These are phyloP conservation scores for Exidia glandulosa DNA, from an alignment of 768 basidiomycete species.

Conservation along the genomic window DNA sequence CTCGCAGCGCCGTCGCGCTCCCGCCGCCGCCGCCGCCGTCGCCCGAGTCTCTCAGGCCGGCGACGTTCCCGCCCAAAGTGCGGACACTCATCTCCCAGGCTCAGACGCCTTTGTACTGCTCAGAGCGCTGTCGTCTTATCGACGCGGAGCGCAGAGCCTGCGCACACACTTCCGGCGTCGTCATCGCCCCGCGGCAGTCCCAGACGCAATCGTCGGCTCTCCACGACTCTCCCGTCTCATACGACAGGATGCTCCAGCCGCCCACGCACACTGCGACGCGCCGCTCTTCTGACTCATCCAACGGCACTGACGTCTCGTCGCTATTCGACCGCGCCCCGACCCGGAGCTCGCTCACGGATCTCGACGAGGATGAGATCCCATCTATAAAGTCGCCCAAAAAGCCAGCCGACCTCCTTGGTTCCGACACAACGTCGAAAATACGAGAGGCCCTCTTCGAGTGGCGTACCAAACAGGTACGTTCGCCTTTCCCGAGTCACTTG, in stretches of 20 bases:
- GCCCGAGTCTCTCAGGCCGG: slow-evolving; percentile 12
- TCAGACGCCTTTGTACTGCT: slow-evolving; percentile 77
- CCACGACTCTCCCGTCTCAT: not conserved
- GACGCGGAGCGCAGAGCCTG: slow-evolving; percentile 31
- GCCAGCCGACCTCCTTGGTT: not conserved
- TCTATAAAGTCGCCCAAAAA: not conserved
- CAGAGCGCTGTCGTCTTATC: slow-evolving; percentile 56
- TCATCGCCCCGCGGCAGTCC: not conserved
- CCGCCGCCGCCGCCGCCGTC: slow-evolving; percentile 14
- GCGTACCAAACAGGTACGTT: not conserved
- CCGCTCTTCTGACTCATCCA: not conserved
- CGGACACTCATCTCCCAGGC: slow-evolving; percentile 69
- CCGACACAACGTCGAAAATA: not conserved
- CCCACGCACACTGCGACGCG: not conserved
- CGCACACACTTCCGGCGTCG: not conserved
- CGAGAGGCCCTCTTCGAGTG: not conserved
- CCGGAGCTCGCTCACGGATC: not conserved
- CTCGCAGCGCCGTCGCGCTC: slow-evolving; percentile 13
- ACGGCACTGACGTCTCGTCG: not conserved
- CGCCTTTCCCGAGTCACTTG: not conserved
- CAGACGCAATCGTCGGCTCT: not conserved
- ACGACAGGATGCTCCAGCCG: not conserved
- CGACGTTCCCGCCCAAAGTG: slow-evolving; percentile 30
- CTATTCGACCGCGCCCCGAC: not conserved
- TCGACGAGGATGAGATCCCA: not conserved